A percentile compares a stretch with the other conserved stretches of the same genome.
Conservation (phyloP, 208 protist genomes). For the Polymyxa betae region DNA sequence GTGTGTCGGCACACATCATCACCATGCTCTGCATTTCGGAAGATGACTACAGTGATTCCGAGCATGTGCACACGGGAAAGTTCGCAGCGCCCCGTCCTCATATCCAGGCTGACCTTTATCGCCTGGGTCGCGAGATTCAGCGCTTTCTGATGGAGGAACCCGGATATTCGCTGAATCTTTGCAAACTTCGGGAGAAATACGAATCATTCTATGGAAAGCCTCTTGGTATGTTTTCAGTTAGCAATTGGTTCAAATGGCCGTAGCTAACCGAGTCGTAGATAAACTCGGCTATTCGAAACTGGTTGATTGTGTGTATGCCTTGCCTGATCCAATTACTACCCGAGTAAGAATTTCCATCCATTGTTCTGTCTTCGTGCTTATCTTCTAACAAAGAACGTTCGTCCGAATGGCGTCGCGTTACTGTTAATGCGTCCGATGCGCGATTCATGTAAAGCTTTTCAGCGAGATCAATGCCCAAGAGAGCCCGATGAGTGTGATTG, state of each 20-base stretch:
- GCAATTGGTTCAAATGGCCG: not conserved
- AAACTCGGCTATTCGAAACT: conserved; percentile 48
- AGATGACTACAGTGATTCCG: conserved; percentile 17
- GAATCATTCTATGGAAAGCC: not conserved
- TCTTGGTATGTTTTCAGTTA: not conserved
- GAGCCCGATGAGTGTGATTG: not conserved
- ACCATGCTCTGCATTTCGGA: conserved; percentile 33
- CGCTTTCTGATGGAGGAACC: conserved; percentile 21
- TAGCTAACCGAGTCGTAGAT: not conserved
- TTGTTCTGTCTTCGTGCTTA: not conserved
- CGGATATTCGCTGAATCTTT: conserved; percentile 7
- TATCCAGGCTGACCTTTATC: conserved; percentile 3
- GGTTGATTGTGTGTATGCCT: conserved; percentile 9
- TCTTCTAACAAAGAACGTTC: conserved; percentile 16
- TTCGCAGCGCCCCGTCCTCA: conserved; percentile 18
- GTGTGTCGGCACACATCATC: no score
- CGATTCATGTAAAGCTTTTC: not conserved
- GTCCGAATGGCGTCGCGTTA: not conserved
- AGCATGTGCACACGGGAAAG: not conserved
- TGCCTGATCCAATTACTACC: conserved; percentile 17
- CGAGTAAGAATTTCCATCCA: not conserved
- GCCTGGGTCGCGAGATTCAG: conserved; percentile 25
- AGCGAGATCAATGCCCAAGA: not conserved
- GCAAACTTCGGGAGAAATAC: conserved; percentile 49
- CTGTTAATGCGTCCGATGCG: not conserved